Conservation (phyloP, 108 stramenopile species). For the Epithemia pelagica region DNA sequence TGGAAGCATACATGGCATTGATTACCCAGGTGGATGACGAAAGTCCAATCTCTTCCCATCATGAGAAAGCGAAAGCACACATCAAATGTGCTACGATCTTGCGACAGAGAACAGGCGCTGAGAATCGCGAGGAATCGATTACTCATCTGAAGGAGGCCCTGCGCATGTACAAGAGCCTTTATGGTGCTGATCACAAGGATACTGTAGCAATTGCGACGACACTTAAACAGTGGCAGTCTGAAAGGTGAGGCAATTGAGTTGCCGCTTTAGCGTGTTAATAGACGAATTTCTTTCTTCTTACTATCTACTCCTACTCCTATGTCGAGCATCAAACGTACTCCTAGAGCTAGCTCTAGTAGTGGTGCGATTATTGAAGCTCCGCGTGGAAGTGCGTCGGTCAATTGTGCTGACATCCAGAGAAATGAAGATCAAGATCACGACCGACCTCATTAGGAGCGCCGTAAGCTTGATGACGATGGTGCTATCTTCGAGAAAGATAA, state of each 20-base stretch:
- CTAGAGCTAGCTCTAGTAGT: too few species aligned
- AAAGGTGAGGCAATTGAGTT: background rate
- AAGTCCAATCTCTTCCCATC: slow-evolving; percentile 67
- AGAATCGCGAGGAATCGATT: slow-evolving; percentile 66
- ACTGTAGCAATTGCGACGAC: slow-evolving; percentile 77
- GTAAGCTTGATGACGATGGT: too few species aligned
- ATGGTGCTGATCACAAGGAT: slow-evolving; percentile 77
- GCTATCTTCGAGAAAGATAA: too few species aligned
- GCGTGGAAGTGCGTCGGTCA: too few species aligned
- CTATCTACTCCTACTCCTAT: too few species aligned
- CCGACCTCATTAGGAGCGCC: too few species aligned
- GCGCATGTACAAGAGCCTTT: slow-evolving; percentile 81
- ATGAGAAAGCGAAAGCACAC: slow-evolving; percentile 81
- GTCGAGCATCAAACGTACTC: too few species aligned
- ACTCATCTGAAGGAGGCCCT: slow-evolving; percentile 73
- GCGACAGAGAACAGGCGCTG: slow-evolving; percentile 50
- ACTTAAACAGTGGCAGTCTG: slow-evolving; percentile 58
- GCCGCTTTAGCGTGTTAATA: too few species aligned
- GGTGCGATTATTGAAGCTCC: too few species aligned
- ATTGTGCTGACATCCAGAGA: too few species aligned
- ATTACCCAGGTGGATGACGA: slow-evolving; percentile 64
- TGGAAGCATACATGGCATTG: slow-evolving; percentile 62
- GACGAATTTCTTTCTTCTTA: too few species aligned
- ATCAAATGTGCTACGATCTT: slow-evolving; percentile 87
- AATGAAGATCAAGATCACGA: too few species aligned